Evolutionary conservation across 208 protist genomes (phyloP), one percentile per base, ranked within the genome.

Genomic region (Trypanosoma mega): DNA sequence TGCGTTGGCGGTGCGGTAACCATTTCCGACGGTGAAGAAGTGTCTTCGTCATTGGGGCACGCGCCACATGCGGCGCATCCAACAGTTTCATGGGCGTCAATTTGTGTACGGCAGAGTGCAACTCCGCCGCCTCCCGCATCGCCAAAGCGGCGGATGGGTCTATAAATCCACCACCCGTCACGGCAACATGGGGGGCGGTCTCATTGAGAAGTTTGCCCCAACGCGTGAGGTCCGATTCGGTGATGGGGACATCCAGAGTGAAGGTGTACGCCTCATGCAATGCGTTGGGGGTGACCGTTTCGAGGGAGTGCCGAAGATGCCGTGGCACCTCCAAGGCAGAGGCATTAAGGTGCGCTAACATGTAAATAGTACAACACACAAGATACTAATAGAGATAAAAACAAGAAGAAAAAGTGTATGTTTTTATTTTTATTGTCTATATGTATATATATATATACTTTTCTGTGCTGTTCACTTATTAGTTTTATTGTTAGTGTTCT

Each of bases 1-100:
- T 78, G 14, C 74, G 76, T 68, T 96, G 90, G 3, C 87, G 76
- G 68, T 96, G 77, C 31, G 90, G 87, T 30, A 96, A 69, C 87
- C 90, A 93, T 72, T 91, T 78, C 0, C 85, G 77, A 0, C 85
- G 74, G 31, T 80, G 73, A 39, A 78, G 81, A 9, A 96, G 71
- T 36, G 88, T 55, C 71, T 88, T 81, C 18, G 82, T 87, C 85
- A 92, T 93, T 0, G 89, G 77, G 45, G 78, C 61, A 11, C 72
- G 63, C 44, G 59, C 61, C 24, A 90, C 84, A 2, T 63, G n/a
- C 11, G 48, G 33, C 11, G 73, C 48, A 21, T 72, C 49, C 51
- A 96, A 92, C 0, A 69, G 36, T 1, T 81, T 80, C 27, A 96
- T 73, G 0, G 89, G 89, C 0, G 89, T 80, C 8, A 94, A 61